These are phyloP conservation scores for Pythium periplocum DNA, from an alignment of 352 stramenopile genomes.

Conservation along the genomic window DNA sequence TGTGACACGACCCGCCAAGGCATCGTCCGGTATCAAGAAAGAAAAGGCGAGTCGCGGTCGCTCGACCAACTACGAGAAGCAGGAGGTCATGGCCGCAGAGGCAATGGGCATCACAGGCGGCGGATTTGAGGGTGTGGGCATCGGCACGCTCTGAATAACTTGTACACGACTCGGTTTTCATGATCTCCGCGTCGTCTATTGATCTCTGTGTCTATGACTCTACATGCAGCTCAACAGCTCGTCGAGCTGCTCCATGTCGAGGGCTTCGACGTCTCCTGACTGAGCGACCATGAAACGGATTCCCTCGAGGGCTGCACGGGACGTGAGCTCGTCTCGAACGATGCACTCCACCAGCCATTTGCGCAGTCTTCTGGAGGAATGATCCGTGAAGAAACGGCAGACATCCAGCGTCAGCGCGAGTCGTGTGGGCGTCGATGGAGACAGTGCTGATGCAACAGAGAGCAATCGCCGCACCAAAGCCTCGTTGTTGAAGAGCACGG, in stretches of 20 bases:
- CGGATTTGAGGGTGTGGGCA: conserved; percentile 59
- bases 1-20: conserved; percentile 39
- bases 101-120: conserved; percentile 44
- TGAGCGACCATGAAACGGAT: background rate
- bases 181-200: too few relatives aligned
- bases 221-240: too few relatives aligned
- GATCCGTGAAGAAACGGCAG: background rate
- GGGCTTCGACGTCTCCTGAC: too few relatives aligned
- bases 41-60: conserved; percentile 22
- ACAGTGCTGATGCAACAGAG: background rate
- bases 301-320: conserved; percentile 1
- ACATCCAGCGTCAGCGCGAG: conserved; percentile 2
- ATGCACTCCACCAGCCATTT: conserved; percentile 3
- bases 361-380: background rate
- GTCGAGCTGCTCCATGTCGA: too few relatives aligned
- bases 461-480: conserved; percentile 1
- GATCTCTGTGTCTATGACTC: too few relatives aligned
- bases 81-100: conserved; percentile 47
- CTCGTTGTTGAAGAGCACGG: conserved; percentile 3
- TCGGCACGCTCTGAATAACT: conserved; percentile 45
- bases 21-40: conserved; percentile 32
- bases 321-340: conserved; percentile 6
- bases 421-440: background rate
- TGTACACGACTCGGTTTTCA: background rate
- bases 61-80: conserved; percentile 23